Base-by-base conservation (phyloP, 169 alveolate genomes). In the Plasmodium reichenowi region DNA sequence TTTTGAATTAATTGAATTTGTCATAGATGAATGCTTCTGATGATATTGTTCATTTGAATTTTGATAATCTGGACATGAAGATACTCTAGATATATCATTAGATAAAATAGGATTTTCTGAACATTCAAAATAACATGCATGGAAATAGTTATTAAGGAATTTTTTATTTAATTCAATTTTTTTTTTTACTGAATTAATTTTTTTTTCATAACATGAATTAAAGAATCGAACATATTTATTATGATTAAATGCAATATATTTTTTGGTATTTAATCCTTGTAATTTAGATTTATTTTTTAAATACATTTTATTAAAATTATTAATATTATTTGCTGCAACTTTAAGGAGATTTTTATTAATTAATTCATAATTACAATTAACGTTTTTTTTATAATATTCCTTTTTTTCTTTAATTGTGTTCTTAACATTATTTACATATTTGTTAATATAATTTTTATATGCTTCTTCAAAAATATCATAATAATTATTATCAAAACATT, bases 121-220 rank as follows among this genome's bases (percentile, higher is more conserved):
- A 26, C 66, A 76, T 22, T 76, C 89, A 48, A 76, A 50, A n/a
- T 56, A 38, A 45, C 89, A 76, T 13, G 89, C 89, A 26, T 52
- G 64, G 24, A 64, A 76, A 58, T 76, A 76, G 3, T 76, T 48
- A 26, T 76, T 26, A 10, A 76, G 24, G 29, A 76, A 76, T 32
- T 64, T 59, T 66, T 76, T 63, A 13, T 76, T 76, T 47, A 64
- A 66, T 9, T 76, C 60, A 8, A 76, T 76, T 66, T 32, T 76
- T 76, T 66, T 76, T 66, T 76, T 64, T 10, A 76, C 70, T 13
- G 68, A 76, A 32, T 64, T 38, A 7, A 67, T 60, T 22, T 24
- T 45, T 29, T 64, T 76, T 43, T 17, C 52, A 12, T 76, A 76
- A 24, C 70, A 76, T 24, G 68, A 7, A 8, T 76, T 68, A 6